Evolutionary conservation across 1,284 basidiomycete species (phyloP).

Genomic region (Cronartium ribicola): DNA sequence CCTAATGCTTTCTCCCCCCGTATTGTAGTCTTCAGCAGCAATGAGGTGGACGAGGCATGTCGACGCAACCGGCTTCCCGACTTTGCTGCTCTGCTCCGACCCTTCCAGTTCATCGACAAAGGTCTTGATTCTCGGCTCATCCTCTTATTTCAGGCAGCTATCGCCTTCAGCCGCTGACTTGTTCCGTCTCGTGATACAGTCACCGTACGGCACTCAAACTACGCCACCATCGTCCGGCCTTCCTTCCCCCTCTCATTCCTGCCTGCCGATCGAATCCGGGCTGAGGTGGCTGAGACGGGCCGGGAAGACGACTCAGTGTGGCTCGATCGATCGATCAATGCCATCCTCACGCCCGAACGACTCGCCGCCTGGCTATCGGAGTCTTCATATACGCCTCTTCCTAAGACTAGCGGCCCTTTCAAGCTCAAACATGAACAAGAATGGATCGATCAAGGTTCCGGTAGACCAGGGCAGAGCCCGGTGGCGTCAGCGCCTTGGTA

Average conservation of each 20-base stretch:
- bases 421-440: constrained; percentile 35
- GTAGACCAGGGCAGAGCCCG: background rate
- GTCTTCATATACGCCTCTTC: background rate
- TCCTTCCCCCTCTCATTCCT: constrained; percentile 23
- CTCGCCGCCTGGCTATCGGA: constrained; percentile 15
- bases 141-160: constrained; percentile 24
- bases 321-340: constrained; percentile 7
- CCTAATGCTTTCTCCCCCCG: constrained; percentile 43
- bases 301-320: constrained; percentile 7
- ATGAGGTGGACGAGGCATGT: constrained; percentile 42
- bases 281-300: background rate
- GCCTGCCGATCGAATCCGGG: background rate
- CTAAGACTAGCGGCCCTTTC: constrained; percentile 13
- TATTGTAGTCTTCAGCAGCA: constrained; percentile 43
- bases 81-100: constrained; percentile 44
- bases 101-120: constrained; percentile 41
- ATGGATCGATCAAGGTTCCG: constrained; percentile 6
- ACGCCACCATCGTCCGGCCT: constrained; percentile 16
- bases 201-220: constrained; percentile 41
- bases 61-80: constrained; percentile 42
- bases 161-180: constrained; percentile 35
- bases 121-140: constrained; percentile 39
- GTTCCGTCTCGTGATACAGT: constrained; percentile 34
- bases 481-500: constrained; percentile 43
- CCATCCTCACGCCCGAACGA: constrained; percentile 14